Conservation (phyloP, 768 basidiomycete genomes). For the Boletus eberwhitei region DNA sequence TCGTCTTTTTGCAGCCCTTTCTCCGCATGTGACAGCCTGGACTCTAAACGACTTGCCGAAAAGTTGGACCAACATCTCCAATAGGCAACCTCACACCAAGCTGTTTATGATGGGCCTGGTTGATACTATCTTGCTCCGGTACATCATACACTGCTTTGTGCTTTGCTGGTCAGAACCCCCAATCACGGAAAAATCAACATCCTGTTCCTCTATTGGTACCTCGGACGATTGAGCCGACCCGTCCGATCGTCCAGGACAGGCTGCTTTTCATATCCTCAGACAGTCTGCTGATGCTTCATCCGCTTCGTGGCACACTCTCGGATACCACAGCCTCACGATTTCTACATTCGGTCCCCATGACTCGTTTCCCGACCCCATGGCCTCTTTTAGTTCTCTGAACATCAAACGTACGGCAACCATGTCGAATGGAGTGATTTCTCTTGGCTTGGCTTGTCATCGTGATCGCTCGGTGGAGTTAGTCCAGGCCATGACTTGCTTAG, state of each 20-base stretch:
- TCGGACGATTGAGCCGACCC: neutral
- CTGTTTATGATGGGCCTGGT: constrained; percentile 22
- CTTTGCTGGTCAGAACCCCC: constrained; percentile 3
- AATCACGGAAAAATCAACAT: neutral
- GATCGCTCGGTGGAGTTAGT: constrained; percentile 7
- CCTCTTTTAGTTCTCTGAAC: neutral
- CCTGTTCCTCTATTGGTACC: neutral
- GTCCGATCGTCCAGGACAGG: neutral
- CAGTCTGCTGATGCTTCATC: constrained; percentile 18
- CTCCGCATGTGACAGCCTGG: constrained; percentile 16
- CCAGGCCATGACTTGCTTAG: neutral
- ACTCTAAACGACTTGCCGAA: constrained; percentile 8
- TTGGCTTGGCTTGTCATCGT: constrained; percentile 4
- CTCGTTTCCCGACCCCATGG: neutral
- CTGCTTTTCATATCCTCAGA: constrained; percentile 17
- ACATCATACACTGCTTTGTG: constrained; percentile 10
- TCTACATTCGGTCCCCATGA: constrained; percentile 3
- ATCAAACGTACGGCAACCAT: constrained; percentile 4
- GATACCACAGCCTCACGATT: constrained; percentile 26
- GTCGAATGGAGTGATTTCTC: neutral
- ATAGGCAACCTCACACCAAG: constrained; percentile 14
- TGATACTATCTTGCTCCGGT: constrained; percentile 15
- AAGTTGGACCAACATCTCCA: constrained; percentile 3
- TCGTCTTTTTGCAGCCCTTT: constrained; percentile 12
- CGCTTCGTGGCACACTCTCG: constrained; percentile 31